These are phyloP conservation scores for Cadophora malorum DNA, from an alignment of 2,329 filamentous ascomycete species.

Conservation along the genomic window DNA sequence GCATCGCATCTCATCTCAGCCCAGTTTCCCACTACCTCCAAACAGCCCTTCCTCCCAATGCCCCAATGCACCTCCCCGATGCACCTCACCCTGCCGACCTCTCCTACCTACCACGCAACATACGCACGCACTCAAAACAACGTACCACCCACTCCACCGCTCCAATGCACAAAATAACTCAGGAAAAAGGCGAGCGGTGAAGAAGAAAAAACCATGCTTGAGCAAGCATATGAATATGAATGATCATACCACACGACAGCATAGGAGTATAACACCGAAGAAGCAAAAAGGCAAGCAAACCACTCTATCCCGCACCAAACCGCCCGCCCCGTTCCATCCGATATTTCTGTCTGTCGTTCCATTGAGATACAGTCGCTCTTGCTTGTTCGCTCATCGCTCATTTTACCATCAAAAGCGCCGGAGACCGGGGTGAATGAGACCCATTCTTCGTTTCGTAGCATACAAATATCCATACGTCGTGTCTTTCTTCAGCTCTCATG, in stretches of 20 bases:
- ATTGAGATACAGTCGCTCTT: background rate
- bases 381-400: constrained; percentile 21
- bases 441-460: constrained; percentile 23
- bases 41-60: no score
- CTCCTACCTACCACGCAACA: background rate
- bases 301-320: background rate
- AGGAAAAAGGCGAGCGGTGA: background rate
- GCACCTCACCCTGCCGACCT: background rate
- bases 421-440: background rate
- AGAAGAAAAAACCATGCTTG: background rate
- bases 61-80: no score
- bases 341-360: background rate
- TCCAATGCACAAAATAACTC: background rate
- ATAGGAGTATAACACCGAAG: background rate
- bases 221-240: background rate
- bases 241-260: background rate
- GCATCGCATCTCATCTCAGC: background rate
- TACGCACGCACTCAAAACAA: background rate
- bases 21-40: background rate
- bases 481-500: background rate
- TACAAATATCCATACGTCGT: constrained; percentile 26
- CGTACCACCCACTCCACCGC: background rate
- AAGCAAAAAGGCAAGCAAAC: background rate
- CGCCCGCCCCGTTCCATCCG: background rate
- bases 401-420: constrained; percentile 33